These are phyloP conservation scores for Rubus idaeus DNA, from an alignment of 306 rosid species.

Conservation along the genomic window DNA sequence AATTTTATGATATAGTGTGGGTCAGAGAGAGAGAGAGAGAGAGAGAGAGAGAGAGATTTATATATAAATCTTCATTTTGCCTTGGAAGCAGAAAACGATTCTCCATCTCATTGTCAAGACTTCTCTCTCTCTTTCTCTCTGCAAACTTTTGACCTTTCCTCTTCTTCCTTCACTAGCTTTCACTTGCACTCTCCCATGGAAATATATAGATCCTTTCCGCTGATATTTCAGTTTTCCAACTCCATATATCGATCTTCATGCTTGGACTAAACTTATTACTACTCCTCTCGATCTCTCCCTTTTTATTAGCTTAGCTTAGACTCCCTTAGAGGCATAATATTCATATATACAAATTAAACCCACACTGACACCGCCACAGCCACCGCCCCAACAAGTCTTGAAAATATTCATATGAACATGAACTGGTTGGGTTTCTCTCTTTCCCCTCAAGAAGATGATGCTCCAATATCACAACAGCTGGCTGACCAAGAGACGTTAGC, in stretches of 20 bases:
- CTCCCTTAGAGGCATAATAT: background rate
- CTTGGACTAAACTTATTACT: conserved; percentile 22
- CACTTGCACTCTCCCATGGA: conserved; percentile 16
- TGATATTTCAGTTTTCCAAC: conserved; percentile 8
- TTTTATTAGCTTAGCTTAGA: background rate
- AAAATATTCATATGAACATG: conserved; percentile 28
- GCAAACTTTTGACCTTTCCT: conserved; percentile 42
- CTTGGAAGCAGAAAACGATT: conserved; percentile 24
- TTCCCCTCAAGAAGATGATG: conserved; percentile 57
- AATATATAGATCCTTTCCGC: conserved; percentile 22
- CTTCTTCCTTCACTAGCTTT: conserved; percentile 33
- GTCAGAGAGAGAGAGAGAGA: background rate
- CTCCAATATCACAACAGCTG: conserved; percentile 29
- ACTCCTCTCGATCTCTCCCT: background rate
- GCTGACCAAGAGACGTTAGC: conserved; percentile 19
- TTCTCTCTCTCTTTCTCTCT: conserved; percentile 12
- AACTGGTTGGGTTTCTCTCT: conserved; percentile 93
- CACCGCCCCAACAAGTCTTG: background rate
- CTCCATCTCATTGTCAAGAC: conserved; percentile 22
- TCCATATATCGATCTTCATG: conserved; percentile 27
- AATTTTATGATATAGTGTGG: background rate
- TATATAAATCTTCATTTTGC: conserved; percentile 35
- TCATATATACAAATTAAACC: background rate
- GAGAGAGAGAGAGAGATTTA: background rate
- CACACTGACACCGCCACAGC: background rate